These are phyloP conservation scores for Alternaria brassicicola DNA, from an alignment of 2,329 filamentous ascomycete species.

Conservation along the genomic window DNA sequence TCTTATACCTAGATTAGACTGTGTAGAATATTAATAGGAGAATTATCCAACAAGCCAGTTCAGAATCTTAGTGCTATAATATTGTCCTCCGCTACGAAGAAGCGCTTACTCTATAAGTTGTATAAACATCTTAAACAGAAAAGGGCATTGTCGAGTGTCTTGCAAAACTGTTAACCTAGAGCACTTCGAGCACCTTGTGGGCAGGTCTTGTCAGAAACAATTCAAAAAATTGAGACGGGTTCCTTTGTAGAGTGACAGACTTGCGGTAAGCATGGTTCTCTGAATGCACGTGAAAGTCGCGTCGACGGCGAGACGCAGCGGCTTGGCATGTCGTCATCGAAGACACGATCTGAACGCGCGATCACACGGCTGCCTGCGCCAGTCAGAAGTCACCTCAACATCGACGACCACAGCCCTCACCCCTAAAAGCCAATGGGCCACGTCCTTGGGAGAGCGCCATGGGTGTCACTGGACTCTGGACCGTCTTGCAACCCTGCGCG, in stretches of 20 bases:
- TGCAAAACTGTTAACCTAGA: too few species aligned
- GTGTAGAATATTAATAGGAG: conserved; percentile 3
- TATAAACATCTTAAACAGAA: background rate
- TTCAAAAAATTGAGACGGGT: too few species aligned
- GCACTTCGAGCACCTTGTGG: too few species aligned
- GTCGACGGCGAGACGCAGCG: background rate
- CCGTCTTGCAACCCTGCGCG: conserved; percentile 91
- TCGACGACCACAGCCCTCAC: background rate
- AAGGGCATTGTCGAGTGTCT: background rate
- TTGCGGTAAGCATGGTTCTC: too few species aligned
- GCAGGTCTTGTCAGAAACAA: too few species aligned
- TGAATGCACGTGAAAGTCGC: background rate
- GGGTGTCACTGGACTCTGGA: conserved; percentile 99
- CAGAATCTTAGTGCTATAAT: background rate
- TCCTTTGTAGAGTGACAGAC: too few species aligned
- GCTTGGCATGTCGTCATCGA: conserved; percentile 25
- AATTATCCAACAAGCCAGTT: background rate
- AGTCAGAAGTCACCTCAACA: background rate
- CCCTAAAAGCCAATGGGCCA: conserved; percentile 21
- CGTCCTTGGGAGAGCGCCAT: conserved; percentile 57
- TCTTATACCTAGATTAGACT: conserved; percentile 1
- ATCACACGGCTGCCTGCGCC: conserved; percentile 24
- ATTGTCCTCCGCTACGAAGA: background rate
- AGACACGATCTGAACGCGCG: conserved; percentile 24
- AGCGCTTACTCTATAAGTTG: background rate